Evolutionary conservation across 441 rosid genomes (phyloP), one percentile per base, ranked within the genome.

Genomic region (Gossypium trilobum): DNA sequence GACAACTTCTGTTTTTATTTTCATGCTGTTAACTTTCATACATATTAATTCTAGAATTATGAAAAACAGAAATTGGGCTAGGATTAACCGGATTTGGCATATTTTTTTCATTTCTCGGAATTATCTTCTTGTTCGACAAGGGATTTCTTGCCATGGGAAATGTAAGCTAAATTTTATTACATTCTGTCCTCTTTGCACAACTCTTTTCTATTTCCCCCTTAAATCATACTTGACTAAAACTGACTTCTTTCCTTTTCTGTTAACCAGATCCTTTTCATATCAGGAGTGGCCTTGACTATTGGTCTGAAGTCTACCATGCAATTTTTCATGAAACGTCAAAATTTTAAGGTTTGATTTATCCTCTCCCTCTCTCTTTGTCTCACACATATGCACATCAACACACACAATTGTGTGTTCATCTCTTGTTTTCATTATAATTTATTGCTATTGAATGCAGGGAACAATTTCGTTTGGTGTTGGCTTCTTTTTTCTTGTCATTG

Each of bases 271-370:
- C 92, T 93, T 52, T 93, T 91, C 78, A 4, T 93, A 72, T 85
- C 93, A 0, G 98, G 98, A 79, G 97, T 93, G 76, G 82, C 89
- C 82, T 80, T 93, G 68, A 91, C 97, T 65, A 93, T 93, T 67
- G 96, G 98, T 20, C 82, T 83, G 70, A 87, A 85, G 80, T 92
- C 97, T 4, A 89, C 98, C 46, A 77, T 93, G 87, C 98, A 90
- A 68, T 90, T 91, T 76, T 90, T 93, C 68, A 93, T 86, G 83
- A 90, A 88, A 84, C 87, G 85, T 17, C 92, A 82, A 55, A 89
- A 91, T 75, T 88, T 79, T 77, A 93, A 91, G 97, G 97, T 89
- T 70, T 61, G 17, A 19, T 42, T 57, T 44, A 44, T 55, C 64
- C 57, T 29, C 27, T 46, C 55, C 16, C 19, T 11, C 55, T 27